phyloP scores from a whole-genome alignment of 2,329 filamentous ascomycete species.

The Penicillium sp. region DNA sequence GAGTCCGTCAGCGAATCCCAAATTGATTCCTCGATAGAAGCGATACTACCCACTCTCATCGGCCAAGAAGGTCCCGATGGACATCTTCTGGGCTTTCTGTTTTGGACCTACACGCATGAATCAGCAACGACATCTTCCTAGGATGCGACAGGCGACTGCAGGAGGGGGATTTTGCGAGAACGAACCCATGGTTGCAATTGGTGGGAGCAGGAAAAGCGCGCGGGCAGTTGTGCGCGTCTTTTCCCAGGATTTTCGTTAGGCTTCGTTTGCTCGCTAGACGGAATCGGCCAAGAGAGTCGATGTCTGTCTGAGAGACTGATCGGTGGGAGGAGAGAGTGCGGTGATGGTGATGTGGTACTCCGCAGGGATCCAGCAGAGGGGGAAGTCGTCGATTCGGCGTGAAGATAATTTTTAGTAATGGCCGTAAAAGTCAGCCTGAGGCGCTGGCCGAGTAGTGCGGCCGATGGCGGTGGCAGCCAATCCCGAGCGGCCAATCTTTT shows the following conservation, averaged over 20 bases:
- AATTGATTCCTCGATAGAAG: constrained; percentile 6
- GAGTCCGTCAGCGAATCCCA: constrained; percentile 26
- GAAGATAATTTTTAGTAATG: constrained; percentile 41
- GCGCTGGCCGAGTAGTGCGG: constrained; percentile 20
- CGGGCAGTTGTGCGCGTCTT: constrained; percentile 38
- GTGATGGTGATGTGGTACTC: constrained; percentile 6
- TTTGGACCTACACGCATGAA: constrained; percentile 68
- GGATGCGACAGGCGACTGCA: not conserved
- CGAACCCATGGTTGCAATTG: constrained; percentile 60
- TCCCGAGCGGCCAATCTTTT: not conserved
- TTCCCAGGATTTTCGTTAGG: constrained; percentile 17
- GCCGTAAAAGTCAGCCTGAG: constrained; percentile 38
- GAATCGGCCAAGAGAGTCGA: not conserved
- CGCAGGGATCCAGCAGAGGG: constrained; percentile 14
- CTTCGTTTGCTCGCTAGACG: constrained; percentile 12
- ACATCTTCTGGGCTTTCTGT: constrained; percentile 94
- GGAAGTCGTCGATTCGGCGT: constrained; percentile 27
- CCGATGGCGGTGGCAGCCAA: constrained; percentile 7
- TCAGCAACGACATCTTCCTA: constrained; percentile 40
- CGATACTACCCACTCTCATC: constrained; percentile 69
- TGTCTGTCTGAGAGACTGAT: not conserved
- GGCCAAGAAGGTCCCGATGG: constrained; percentile 90
- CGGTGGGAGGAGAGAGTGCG: not conserved
- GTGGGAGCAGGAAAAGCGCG: constrained; percentile 36
- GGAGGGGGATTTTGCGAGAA: constrained; percentile 14